These are phyloP conservation scores for Suillus clintonianus DNA, from an alignment of 768 basidiomycete species.

Conservation along the genomic window DNA sequence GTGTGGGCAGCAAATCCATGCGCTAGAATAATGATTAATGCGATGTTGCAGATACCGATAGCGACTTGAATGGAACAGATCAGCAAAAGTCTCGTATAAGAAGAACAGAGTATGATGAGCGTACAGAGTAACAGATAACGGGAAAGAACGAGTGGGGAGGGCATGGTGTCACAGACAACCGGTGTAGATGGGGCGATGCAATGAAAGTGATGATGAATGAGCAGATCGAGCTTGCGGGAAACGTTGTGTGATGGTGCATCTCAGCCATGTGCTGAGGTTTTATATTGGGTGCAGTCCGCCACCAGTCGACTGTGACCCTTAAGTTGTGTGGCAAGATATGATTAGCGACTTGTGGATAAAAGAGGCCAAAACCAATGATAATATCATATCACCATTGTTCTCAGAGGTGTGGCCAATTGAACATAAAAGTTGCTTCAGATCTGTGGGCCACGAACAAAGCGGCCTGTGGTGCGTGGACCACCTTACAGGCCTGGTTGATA, in stretches of 20 bases:
- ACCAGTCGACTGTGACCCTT: not conserved
- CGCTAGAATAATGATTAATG: slow-evolving; percentile 16
- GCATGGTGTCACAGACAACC: slow-evolving; percentile 29
- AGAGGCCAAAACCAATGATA: not conserved
- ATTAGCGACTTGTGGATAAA: not conserved
- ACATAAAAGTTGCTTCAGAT: not conserved
- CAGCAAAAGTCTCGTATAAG: not conserved
- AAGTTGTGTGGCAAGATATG: not conserved
- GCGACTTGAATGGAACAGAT: slow-evolving; percentile 15
- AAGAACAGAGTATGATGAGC: slow-evolving; percentile 4
- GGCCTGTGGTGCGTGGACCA: not conserved
- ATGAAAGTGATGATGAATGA: slow-evolving; percentile 8
- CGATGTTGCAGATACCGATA: slow-evolving; percentile 15
- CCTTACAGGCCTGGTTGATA: not conserved
- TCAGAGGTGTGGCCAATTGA: not conserved
- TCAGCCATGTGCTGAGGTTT: not conserved
- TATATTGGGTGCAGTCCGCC: not conserved
- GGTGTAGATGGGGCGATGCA: slow-evolving; percentile 1
- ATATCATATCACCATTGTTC: not conserved
- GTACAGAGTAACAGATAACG: slow-evolving; percentile 21
- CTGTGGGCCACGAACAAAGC: too few species aligned
- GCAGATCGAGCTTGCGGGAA: slow-evolving; percentile 5
- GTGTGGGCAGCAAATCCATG: slow-evolving; percentile 20
- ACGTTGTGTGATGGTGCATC: slow-evolving; percentile 2
- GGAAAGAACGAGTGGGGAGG: slow-evolving; percentile 23